Conservation (phyloP, 768 basidiomycete genomes). For the Leucogyrophana mollusca region DNA sequence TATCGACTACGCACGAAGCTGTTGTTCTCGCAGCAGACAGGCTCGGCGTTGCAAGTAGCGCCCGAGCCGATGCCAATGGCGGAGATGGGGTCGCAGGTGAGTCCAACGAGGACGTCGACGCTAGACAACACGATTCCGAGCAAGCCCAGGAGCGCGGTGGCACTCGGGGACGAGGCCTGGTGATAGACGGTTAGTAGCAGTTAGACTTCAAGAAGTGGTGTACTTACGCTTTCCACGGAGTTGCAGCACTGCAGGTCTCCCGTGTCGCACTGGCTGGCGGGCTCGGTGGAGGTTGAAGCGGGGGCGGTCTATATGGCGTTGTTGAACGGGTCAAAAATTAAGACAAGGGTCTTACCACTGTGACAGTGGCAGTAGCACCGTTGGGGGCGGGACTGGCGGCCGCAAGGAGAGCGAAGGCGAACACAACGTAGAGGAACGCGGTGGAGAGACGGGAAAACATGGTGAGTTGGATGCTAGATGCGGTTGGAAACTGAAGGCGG, state of each 20-base stretch:
- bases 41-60: background rate
- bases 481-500: background rate
- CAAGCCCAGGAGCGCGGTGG: background rate
- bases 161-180: background rate
- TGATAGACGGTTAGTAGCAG: background rate
- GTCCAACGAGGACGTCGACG: constrained; percentile 1
- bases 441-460: constrained; percentile 4
- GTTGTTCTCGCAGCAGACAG: constrained; percentile 9
- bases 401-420: background rate
- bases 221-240: background rate
- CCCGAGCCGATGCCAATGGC: constrained; percentile 7
- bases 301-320: background rate
- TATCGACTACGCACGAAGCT: background rate
- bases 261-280: constrained; percentile 11
- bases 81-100: constrained; percentile 2
- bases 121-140: background rate
- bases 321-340: background rate
- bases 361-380: background rate
- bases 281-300: background rate
- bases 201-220: background rate
- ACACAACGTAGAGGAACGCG: constrained; percentile 1
- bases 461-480: background rate
- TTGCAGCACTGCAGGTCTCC: constrained; percentile 12
- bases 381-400: background rate
- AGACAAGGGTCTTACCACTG: background rate